Base-by-base conservation (phyloP, 2,329 filamentous ascomycete genomes). In the Cladosporium colombiae region DNA sequence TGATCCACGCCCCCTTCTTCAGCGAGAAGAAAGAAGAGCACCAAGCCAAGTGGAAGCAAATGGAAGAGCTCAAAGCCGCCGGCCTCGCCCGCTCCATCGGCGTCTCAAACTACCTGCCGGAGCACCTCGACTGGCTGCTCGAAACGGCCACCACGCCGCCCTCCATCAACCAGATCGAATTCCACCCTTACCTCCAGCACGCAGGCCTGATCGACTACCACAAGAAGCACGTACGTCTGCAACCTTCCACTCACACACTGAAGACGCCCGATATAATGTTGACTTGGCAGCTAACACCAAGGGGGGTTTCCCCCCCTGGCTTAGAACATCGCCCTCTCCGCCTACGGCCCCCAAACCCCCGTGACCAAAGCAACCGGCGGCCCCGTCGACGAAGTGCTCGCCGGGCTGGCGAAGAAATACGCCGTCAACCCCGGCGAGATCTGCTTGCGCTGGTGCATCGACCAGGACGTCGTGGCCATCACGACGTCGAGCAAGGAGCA, bases 81-180 rank as follows among this genome's bases (percentile, higher is more conserved):
- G 87, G 87, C 18, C 83, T 88, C 66, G 82, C 84, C 5, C 84
- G 83, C 63, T 84, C 84, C 7, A 89, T 89, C 67, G 87, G 87
- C 25, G 86, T 89, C 25, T 88, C 85, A 64, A 89, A 87, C 75
- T 89, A 83, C 74, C 76, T 84, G 6, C 80, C 83, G 27, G 74
- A 77, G 25, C 83, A 89, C 66, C 78, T 89, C 21, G 81, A 86
- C 55, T 80, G 81, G 13, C 82, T 85, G 23, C 77, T 86, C 62
- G 81, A 82, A 63, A 81, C 79, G 0, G 83, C 84, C n/a, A 82
- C 78, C 46, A 80, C 87, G 13, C 78, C 81, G 1, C 88, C 88
- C 1, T 86, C 86, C 1, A 84, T 85, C 70, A 90, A 91, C 77
- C 88, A 91, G 78, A 86, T 91, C 68, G 88, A 91, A 75, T 86